Conservation (phyloP, 1,284 basidiomycete genomes). For the Ceratobasidium sp. region DNA sequence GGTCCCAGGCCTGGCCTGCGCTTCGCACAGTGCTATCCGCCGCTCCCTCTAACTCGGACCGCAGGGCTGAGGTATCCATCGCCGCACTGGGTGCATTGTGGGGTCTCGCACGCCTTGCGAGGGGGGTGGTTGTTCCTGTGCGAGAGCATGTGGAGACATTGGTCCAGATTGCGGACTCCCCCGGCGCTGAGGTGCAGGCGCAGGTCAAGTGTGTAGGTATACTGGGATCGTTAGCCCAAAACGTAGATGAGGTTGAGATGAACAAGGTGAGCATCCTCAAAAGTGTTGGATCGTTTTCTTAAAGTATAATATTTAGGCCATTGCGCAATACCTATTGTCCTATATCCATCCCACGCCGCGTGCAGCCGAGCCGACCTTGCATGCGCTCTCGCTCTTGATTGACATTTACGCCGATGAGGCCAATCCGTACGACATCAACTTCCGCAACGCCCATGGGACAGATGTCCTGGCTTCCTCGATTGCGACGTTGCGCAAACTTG, state of each 20-base stretch:
- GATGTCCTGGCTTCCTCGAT: slow-evolving; percentile 64
- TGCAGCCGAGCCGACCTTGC: slow-evolving; percentile 78
- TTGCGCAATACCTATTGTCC: slow-evolving; percentile 74
- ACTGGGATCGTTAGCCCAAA: slow-evolving; percentile 81
- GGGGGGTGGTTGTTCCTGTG: slow-evolving; percentile 68
- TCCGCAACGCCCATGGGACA: slow-evolving; percentile 70
- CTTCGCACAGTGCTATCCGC: slow-evolving; percentile 65
- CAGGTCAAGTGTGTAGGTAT: slow-evolving; percentile 84
- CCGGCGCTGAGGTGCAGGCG: slow-evolving; percentile 62
- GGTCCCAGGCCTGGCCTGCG: slow-evolving; percentile 70
- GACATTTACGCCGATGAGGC: slow-evolving; percentile 96
- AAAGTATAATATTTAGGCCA: slow-evolving; percentile 60
- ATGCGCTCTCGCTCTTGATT: slow-evolving; percentile 86
- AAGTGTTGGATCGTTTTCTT: not conserved
- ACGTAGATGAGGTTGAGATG: slow-evolving; percentile 69
- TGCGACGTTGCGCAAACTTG: slow-evolving; percentile 67
- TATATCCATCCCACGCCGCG: slow-evolving; percentile 60
- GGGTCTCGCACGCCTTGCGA: slow-evolving; percentile 76
- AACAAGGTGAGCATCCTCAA: slow-evolving; percentile 67
- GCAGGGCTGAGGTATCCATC: slow-evolving; percentile 75
- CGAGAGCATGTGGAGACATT: slow-evolving; percentile 73
- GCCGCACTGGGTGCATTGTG: slow-evolving; percentile 81
- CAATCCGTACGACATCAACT: slow-evolving; percentile 83
- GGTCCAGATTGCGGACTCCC: slow-evolving; percentile 70
- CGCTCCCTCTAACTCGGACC: slow-evolving; percentile 65